These are phyloP conservation scores for Mollisia scopiformis DNA, from an alignment of 2,329 filamentous ascomycete genomes.

Conservation along the genomic window DNA sequence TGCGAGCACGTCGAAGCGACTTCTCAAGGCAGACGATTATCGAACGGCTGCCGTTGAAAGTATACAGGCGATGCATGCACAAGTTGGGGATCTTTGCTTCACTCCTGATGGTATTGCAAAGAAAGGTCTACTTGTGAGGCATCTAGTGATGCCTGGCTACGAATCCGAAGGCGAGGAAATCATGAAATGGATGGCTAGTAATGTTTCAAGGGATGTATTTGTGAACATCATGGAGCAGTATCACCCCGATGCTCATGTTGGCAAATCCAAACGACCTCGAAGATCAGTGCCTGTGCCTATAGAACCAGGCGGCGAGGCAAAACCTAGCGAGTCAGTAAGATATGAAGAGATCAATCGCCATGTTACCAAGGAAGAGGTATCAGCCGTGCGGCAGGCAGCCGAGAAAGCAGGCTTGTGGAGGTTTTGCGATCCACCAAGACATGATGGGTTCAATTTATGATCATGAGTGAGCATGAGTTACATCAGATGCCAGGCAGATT, in stretches of 20 bases:
- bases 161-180: conserved; percentile 75
- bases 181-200: conserved; percentile 73
- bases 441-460: conserved; percentile 32
- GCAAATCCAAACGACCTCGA: conserved; percentile 59
- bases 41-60: conserved; percentile 73
- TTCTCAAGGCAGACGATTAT: conserved; percentile 81
- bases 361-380: conserved; percentile 66
- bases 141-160: conserved; percentile 84
- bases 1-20: conserved; percentile 62
- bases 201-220: conserved; percentile 76
- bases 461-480: neutral
- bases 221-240: conserved; percentile 92
- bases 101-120: conserved; percentile 81
- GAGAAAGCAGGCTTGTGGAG: conserved; percentile 76
- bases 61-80: conserved; percentile 77
- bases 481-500: neutral
- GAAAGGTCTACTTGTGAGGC: conserved; percentile 73
- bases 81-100: conserved; percentile 84
- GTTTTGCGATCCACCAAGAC: conserved; percentile 63
- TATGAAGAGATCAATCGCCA: conserved; percentile 82
- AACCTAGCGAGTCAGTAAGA: conserved; percentile 50
- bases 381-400: conserved; percentile 67
- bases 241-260: conserved; percentile 78
- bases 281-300: conserved; percentile 35
- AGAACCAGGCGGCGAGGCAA: conserved; percentile 17